Evolutionary conservation across 495 filamentous ascomycete species (phyloP).

Genomic region (Aspergillus incahuasiensis): DNA sequence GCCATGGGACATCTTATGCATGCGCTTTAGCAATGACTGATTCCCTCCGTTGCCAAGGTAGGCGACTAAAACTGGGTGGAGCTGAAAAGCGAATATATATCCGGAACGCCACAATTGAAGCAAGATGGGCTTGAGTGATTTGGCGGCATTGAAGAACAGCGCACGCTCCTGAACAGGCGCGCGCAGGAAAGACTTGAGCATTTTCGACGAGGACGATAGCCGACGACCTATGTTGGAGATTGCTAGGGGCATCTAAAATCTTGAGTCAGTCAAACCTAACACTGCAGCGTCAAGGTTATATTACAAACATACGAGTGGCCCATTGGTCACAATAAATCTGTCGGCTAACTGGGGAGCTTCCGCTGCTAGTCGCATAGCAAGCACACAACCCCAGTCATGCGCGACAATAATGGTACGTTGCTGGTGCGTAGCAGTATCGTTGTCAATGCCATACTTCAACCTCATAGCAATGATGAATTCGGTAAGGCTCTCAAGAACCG

Average conservation of each 20-base stretch:
- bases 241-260: constrained; percentile 24
- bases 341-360: constrained; percentile 51
- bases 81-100: constrained; percentile 48
- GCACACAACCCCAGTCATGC: constrained; percentile 55
- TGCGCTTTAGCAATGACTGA: constrained; percentile 33
- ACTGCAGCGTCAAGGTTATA: background rate
- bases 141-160: constrained; percentile 36
- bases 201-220: constrained; percentile 38
- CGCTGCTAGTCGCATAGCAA: constrained; percentile 48
- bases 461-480: constrained; percentile 47
- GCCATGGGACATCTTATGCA: constrained; percentile 32
- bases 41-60: constrained; percentile 40
- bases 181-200: constrained; percentile 40
- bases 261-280: constrained; percentile 4
- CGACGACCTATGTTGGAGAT: constrained; percentile 30
- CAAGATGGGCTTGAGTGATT: constrained; percentile 35
- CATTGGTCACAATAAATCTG: constrained; percentile 48
- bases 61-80: constrained; percentile 35
- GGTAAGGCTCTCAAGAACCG: constrained; percentile 47
- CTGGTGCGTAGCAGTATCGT: constrained; percentile 18
- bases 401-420: constrained; percentile 44
- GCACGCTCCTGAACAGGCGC: constrained; percentile 36
- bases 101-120: constrained; percentile 40
- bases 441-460: constrained; percentile 40
- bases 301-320: constrained; percentile 43